Percentiles rank a stretch among this genome's conserved stretches.
Evolutionary conservation across 345 rosid species (phyloP).

Genomic region (Barbarea vulgaris): DNA sequence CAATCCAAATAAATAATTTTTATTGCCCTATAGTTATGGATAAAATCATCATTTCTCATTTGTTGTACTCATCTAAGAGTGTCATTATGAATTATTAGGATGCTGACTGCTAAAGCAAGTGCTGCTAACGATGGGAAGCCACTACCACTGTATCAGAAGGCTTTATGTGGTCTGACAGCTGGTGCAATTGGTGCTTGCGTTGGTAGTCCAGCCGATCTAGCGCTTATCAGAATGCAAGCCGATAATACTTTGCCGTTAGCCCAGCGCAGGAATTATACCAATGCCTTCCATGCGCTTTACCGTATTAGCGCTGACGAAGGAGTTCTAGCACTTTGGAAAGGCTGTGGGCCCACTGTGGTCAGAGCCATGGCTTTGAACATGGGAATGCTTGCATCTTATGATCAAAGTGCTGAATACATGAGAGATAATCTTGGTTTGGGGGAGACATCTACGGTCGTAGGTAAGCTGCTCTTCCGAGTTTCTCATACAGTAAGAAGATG

Average conservation of each 20-base stretch:
- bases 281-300: conserved; percentile 95
- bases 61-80: conserved; percentile 15
- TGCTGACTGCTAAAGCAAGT: conserved; percentile 84
- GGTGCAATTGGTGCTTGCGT: conserved; percentile 96
- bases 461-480: conserved; percentile 24
- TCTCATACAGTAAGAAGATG: background rate
- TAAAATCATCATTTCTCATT: background rate
- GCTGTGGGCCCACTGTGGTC: conserved; percentile 98
- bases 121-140: conserved; percentile 97
- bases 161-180: conserved; percentile 96
- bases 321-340: conserved; percentile 97
- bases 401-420: conserved; percentile 90
- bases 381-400: conserved; percentile 99
- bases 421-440: conserved; percentile 77
- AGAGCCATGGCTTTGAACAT: conserved; percentile 99
- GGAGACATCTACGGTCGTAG: conserved; percentile 71
- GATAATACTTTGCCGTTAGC: conserved; percentile 91
- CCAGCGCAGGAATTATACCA: conserved; percentile 87
- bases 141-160: conserved; percentile 95
- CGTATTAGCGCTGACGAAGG: conserved; percentile 89
- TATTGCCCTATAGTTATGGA: background rate
- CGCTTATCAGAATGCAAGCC: conserved; percentile 99
- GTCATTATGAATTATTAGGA: conserved; percentile 46
- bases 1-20: background rate
- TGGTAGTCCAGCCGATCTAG: conserved; percentile 96